Percentiles rank a stretch among this genome's conserved stretches.
phyloP scores from a whole-genome alignment of 1,284 basidiomycete species.

The Ganoderma meredithae region DNA sequence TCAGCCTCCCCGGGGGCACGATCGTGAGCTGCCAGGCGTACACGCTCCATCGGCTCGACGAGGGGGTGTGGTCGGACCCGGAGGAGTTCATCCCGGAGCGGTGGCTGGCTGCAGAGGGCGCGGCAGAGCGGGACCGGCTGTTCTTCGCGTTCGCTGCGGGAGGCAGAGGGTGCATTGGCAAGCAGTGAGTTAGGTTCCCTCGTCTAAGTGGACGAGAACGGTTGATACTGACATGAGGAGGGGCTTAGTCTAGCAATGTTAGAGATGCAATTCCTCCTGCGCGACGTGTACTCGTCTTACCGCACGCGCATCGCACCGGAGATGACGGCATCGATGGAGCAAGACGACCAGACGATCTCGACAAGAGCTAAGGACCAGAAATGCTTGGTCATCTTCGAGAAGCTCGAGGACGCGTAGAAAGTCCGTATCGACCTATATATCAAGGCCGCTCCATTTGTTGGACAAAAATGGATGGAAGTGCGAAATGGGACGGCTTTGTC shows the following conservation, averaged over 20 bases:
- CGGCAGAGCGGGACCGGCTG: constrained; percentile 39
- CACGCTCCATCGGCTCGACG: constrained; percentile 86
- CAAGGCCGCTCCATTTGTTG: too few species aligned
- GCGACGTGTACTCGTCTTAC: constrained; percentile 35
- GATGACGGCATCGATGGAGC: constrained; percentile 36
- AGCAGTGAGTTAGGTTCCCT: constrained; percentile 30
- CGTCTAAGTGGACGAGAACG: neutral
- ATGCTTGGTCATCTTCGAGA: constrained; percentile 35
- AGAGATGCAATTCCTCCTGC: constrained; percentile 38
- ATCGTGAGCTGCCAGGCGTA: constrained; percentile 97
- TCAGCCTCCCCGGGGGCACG: constrained; percentile 87
- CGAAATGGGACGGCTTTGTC: too few species aligned
- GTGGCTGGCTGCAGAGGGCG: constrained; percentile 83
- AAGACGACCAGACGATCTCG: constrained; percentile 36
- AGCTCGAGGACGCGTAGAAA: constrained; percentile 7
- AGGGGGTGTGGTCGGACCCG: constrained; percentile 54
- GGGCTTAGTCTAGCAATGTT: constrained; percentile 33
- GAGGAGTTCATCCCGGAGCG: constrained; percentile 87
- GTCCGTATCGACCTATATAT: neutral
- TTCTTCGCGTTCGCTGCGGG: constrained; percentile 39
- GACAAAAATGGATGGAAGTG: too few species aligned
- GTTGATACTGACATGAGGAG: neutral
- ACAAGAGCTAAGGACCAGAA: constrained; percentile 35
- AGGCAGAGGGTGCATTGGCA: constrained; percentile 38
- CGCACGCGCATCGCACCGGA: constrained; percentile 33